These are phyloP conservation scores for Eucommia ulmoides DNA, from an alignment of 257 asterid species.

Conservation along the genomic window DNA sequence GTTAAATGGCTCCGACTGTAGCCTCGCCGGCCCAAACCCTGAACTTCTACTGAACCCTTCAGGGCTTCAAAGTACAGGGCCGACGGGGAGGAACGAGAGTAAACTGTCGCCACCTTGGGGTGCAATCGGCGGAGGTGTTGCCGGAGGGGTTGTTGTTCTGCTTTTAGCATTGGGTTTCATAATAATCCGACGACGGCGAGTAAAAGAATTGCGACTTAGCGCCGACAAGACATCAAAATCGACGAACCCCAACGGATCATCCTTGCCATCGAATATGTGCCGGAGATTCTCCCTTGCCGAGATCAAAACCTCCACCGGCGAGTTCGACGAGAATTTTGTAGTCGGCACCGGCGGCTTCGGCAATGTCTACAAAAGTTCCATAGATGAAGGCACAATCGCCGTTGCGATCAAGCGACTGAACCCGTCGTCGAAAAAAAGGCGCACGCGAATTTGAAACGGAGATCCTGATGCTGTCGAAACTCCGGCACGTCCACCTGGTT, in stretches of 20 bases:
- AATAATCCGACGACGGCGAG: constrained; percentile 16
- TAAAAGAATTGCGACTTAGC: constrained; percentile 14
- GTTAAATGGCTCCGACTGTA: constrained; percentile 18
- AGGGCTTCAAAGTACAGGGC: not conserved
- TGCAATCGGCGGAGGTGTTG: constrained; percentile 16
- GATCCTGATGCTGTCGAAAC: constrained; percentile 46
- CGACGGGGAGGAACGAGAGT: not conserved
- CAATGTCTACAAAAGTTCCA: constrained; percentile 40
- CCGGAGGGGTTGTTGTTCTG: constrained; percentile 12
- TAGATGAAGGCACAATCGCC: constrained; percentile 18
- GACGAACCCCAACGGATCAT: constrained; percentile 13
- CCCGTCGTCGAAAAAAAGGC: constrained; percentile 41
- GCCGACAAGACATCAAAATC: constrained; percentile 16
- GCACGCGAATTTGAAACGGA: constrained; percentile 49
- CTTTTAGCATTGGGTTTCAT: constrained; percentile 14
- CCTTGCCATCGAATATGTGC: constrained; percentile 23
- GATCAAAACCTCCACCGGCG: constrained; percentile 27
- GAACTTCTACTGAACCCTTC: not conserved
- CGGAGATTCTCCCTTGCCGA: constrained; percentile 35
- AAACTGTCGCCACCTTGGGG: not conserved
- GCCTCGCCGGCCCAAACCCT: constrained; percentile 40
- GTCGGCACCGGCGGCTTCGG: constrained; percentile 56
- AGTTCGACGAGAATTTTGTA: constrained; percentile 25
- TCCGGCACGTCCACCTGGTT: constrained; percentile 50
- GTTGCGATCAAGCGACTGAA: constrained; percentile 43